Base-by-base conservation (phyloP, 352 stramenopile species). In the Pseudoperonospora humuli region DNA sequence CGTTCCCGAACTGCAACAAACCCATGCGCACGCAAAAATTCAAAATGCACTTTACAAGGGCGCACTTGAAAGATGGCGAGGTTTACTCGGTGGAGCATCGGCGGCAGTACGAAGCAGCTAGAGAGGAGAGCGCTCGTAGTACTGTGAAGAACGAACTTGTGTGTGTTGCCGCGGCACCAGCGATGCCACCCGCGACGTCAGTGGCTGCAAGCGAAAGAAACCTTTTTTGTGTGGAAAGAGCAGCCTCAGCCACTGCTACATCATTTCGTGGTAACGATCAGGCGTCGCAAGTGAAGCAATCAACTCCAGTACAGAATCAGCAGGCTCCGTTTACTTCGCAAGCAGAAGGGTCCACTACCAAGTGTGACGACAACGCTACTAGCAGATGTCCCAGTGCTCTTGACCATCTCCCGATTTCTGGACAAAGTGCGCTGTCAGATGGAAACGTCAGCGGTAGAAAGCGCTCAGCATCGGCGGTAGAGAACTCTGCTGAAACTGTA, bases 21-120 rank as follows among this genome's bases (percentile, higher is more conserved):
- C 64, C 74, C 36, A 91, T 91, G 78, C 74, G 78, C 55, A 91
- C 78, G 45, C 78, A 91, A 44, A 91, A 91, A 57, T 91, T 91
- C 50, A 91, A 91, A 53, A 59, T 78, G 57, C 78, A 91, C 59
- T 91, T 91, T 45, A 72, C 70, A 28, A 84, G 83, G 62, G 54
- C 61, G 48, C 78, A 91, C 42, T 50, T 91, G 42, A 78, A 71
- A 53, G 62, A 85, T 31, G 75, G 74, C 42, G 78, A 91, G 60
- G 67, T 71, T 24, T 91, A 91, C 62, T 82, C 60, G 18, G 57
- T 91, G 14, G 71, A 85, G 39, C 78, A 91, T 57, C 74, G 78
- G 9, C 74, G 75, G 27, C 70, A 73, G 48, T 91, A 74, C 48
- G 78, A 91, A 50, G 70, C 88, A 25, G 78, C 75, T 26, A 75